Evolutionary conservation across 345 rosid genomes (phyloP).

Genomic region (rapeseed (Brassica napus)): DNA sequence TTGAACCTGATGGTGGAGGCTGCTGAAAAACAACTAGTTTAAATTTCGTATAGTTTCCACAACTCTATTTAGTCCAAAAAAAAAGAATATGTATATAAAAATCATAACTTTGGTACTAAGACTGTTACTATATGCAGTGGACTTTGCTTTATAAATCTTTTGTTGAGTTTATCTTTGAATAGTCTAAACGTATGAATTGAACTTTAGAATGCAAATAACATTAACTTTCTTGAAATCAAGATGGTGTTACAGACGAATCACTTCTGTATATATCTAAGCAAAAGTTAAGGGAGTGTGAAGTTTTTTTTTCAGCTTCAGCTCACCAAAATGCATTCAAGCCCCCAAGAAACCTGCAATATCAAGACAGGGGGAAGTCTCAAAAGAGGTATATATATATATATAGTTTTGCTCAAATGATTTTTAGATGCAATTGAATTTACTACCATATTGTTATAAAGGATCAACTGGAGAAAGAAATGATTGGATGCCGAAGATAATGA

Average conservation of each 20-base stretch:
- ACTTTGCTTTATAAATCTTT: constrained; percentile 7
- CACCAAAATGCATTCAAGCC: not conserved
- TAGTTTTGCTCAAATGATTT: not conserved
- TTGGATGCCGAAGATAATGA: constrained; percentile 82
- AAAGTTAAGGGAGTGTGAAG: too few relatives aligned
- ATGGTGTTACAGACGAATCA: not conserved
- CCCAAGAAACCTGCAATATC: constrained; percentile 19
- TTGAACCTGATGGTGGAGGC: constrained; percentile 91
- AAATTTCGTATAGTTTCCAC: constrained; percentile 19
- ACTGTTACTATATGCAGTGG: constrained; percentile 30
- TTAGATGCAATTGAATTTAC: constrained; percentile 1
- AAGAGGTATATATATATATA: not conserved
- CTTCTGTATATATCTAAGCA: too few relatives aligned
- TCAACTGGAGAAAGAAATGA: constrained; percentile 57
- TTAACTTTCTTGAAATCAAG: too few relatives aligned
- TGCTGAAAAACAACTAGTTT: constrained; percentile 52
- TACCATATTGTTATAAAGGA: constrained; percentile 43
- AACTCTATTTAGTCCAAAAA: constrained; percentile 10
- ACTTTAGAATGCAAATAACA: constrained; percentile 15
- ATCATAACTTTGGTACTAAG: constrained; percentile 29
- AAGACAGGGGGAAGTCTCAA: not conserved
- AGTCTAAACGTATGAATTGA: constrained; percentile 22
- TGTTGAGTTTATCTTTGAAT: not conserved
- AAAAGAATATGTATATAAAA: constrained; percentile 27
- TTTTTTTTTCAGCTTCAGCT: too few relatives aligned